Base-by-base conservation (phyloP, 306 rosid genomes). In the Ziziphus jujuba region DNA sequence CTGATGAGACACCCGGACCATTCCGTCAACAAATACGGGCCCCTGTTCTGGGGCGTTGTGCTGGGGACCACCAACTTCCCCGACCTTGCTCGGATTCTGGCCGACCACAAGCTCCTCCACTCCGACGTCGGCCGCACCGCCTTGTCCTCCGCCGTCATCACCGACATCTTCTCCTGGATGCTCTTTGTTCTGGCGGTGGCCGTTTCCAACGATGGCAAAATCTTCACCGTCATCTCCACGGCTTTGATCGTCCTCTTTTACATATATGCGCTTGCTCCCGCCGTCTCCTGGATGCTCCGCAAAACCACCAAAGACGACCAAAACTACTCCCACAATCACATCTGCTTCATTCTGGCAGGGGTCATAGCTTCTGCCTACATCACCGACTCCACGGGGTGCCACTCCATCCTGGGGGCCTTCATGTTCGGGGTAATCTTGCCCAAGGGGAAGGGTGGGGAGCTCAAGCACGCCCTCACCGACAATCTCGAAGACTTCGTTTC, bases 371-470 rank as follows among this genome's bases (percentile, higher is more conserved):
- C 71, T 14, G 82, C 75, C 0, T 52, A 63, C 63, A 22, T 79
- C 7, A 70, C 75, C 0, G 82, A 83, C 28, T 7, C 61, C 0
- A 75, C 73, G 16, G 87, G 87, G 7, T 45, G 81, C 0, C 81
- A 79, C 28, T 79, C 84, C 25, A 72, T 79, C 2, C 62, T 77
- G 0, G 87, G 84, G 23, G 80, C 84, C 1, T 76, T 75, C 47
- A 56, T 83, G 72, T 73, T 81, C 60, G 87, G 87, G 5, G 82
- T 68, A 16, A 73, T 83, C 43, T 35, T 83, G 79, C 87, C 87
- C 2, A 75, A 73, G 33, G 87, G 87, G 11, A n/a, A n/a, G n/a
- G n/a, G n/a, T n/a, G n/a, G n/a, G n/a, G 82, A 69, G 60, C 58
- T 79, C n/a, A 75, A 59, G 49, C 71, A 66, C 13, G 1, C 56